These are phyloP conservation scores for Leucosporidium yakuticum DNA, from an alignment of 768 basidiomycete genomes.

Conservation along the genomic window DNA sequence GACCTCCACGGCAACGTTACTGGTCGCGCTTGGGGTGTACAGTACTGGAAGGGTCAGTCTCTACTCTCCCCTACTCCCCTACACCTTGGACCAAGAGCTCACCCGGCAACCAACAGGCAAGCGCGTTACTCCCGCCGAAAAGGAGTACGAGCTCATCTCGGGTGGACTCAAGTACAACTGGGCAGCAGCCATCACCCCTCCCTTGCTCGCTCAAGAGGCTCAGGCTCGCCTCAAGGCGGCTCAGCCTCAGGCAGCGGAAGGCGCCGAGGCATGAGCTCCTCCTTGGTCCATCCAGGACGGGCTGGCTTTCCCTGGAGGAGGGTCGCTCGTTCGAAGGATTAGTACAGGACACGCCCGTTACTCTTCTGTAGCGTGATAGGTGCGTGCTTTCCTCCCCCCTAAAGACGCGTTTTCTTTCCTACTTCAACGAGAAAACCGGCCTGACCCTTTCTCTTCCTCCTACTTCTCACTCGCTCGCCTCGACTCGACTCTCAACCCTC, in stretches of 20 bases:
- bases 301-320: too few species aligned
- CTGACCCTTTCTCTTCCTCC: not conserved
- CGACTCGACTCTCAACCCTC: not conserved
- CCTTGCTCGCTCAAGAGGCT: constrained; percentile 7
- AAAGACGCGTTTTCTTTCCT: too few species aligned
- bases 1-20: not conserved
- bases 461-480: not conserved
- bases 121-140: constrained; percentile 10
- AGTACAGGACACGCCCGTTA: too few species aligned
- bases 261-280: too few species aligned
- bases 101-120: too few species aligned
- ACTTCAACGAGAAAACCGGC: not conserved
- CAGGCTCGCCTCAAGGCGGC: not conserved
- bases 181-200: constrained; percentile 2
- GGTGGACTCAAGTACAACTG: constrained; percentile 22
- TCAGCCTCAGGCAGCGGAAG: too few species aligned
- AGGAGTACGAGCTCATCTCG: constrained; percentile 16
- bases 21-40: constrained; percentile 12
- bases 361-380: too few species aligned
- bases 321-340: too few species aligned
- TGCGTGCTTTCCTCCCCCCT: too few species aligned
- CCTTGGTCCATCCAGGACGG: too few species aligned
- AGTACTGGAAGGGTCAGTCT: constrained; percentile 15
- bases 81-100: too few species aligned
- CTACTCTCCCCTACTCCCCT: not conserved